These are phyloP conservation scores for Boletus sensibilis DNA, from an alignment of 768 basidiomycete genomes.

Conservation along the genomic window DNA sequence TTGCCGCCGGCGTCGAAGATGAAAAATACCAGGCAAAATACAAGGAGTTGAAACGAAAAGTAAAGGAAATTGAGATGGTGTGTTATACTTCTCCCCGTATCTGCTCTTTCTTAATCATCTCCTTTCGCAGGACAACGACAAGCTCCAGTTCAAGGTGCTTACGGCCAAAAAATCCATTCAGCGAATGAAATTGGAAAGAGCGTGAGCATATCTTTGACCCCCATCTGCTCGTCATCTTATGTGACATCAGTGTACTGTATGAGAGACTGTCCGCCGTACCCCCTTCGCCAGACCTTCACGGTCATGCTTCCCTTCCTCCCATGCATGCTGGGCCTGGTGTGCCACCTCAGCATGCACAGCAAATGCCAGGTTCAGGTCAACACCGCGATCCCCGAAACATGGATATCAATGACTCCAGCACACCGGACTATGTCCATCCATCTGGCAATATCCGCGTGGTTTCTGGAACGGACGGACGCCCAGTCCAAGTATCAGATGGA, in stretches of 20 bases:
- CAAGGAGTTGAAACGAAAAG: slow-evolving; percentile 84
- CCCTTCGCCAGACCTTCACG: slow-evolving; percentile 51
- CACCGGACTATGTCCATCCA: slow-evolving; percentile 50
- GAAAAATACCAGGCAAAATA: slow-evolving; percentile 86
- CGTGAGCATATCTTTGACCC: slow-evolving; percentile 52
- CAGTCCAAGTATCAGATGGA: slow-evolving; percentile 49
- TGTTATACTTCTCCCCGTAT: slow-evolving; percentile 30
- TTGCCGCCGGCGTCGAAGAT: slow-evolving; percentile 79
- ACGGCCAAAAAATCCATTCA: slow-evolving; percentile 81
- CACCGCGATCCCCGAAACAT: slow-evolving; percentile 41
- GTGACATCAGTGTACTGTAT: slow-evolving; percentile 60
- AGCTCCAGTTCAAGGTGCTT: slow-evolving; percentile 76
- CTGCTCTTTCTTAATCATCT: slow-evolving; percentile 5
- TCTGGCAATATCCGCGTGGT: slow-evolving; percentile 48
- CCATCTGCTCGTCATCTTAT: slow-evolving; percentile 28
- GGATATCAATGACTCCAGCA: slow-evolving; percentile 47
- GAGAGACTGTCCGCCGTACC: slow-evolving; percentile 68
- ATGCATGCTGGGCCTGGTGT: slow-evolving; percentile 36
- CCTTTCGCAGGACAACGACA: slow-evolving; percentile 76
- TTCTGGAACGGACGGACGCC: slow-evolving; percentile 48
- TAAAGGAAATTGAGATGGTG: slow-evolving; percentile 81
- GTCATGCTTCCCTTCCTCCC: slow-evolving; percentile 36
- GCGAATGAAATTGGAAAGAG: slow-evolving; percentile 84
- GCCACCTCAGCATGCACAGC: slow-evolving; percentile 35
- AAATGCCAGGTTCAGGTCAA: slow-evolving; percentile 18